Percentiles rank a stretch among this genome's conserved stretches.
phyloP scores from a whole-genome alignment of 2,329 filamentous ascomycete species.

The Coleophoma eucalyptorum region DNA sequence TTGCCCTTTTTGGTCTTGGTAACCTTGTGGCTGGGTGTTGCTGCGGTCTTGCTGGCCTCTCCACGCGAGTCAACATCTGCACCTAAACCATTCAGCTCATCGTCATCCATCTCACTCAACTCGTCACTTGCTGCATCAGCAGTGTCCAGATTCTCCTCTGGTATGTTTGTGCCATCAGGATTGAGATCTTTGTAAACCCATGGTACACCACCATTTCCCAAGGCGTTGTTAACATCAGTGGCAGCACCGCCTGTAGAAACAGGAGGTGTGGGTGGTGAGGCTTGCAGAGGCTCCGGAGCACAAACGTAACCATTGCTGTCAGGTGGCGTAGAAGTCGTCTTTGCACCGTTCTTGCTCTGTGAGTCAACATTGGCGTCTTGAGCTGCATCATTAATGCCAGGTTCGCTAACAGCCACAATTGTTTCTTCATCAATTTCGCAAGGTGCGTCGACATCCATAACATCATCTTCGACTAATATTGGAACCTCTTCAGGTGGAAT shows the following conservation, averaged over 20 bases:
- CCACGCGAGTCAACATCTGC: constrained; percentile 24
- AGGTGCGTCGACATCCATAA: constrained; percentile 20
- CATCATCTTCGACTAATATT: not conserved
- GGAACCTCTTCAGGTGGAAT: constrained; percentile 12
- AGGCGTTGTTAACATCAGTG: constrained; percentile 19
- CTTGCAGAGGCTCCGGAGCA: constrained; percentile 11
- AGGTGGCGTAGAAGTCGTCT: constrained; percentile 38
- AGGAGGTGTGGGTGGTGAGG: constrained; percentile 59
- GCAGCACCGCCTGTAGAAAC: constrained; percentile 53
- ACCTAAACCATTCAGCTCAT: constrained; percentile 70
- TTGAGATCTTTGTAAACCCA: constrained; percentile 87
- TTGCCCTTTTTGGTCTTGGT: constrained; percentile 7
- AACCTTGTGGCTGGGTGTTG: constrained; percentile 1
- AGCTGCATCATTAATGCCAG: constrained; percentile 14
- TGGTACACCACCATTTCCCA: constrained; percentile 73
- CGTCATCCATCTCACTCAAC: constrained; percentile 87
- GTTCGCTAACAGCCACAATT: constrained; percentile 1
- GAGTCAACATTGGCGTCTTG: constrained; percentile 10
- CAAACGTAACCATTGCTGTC: constrained; percentile 41
- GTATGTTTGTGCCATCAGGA: constrained; percentile 73
- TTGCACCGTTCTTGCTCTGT: constrained; percentile 24
- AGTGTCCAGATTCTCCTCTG: constrained; percentile 71
- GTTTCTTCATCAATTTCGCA: constrained; percentile 20
- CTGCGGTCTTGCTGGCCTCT: constrained; percentile 6
- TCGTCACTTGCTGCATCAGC: constrained; percentile 73